phyloP scores from a whole-genome alignment of 495 filamentous ascomycete species.

The Podospora comata region DNA sequence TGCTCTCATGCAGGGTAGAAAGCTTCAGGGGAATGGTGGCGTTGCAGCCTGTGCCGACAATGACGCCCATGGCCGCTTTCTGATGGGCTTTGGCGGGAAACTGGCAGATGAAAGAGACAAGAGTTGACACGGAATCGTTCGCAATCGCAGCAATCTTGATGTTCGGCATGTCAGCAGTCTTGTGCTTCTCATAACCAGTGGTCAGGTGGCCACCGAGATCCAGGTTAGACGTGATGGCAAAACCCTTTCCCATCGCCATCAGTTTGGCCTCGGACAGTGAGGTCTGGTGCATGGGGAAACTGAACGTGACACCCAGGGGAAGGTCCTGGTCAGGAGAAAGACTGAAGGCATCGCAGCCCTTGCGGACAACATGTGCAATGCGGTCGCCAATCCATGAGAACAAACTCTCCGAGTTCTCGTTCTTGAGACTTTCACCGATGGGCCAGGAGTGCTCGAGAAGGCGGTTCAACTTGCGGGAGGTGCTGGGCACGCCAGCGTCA shows the following conservation, averaged over 20 bases:
- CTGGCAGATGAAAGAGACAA: constrained; percentile 71
- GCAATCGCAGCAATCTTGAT: constrained; percentile 73
- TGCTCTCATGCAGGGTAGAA: constrained; percentile 59
- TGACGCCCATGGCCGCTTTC: constrained; percentile 72
- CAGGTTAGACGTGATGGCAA: constrained; percentile 68
- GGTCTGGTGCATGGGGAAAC: constrained; percentile 79
- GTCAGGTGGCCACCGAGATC: constrained; percentile 68
- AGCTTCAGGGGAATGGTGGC: constrained; percentile 73
- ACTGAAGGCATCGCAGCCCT: constrained; percentile 36
- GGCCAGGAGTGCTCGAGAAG: constrained; percentile 71
- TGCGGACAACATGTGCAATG: constrained; percentile 66
- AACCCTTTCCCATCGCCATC: constrained; percentile 88
- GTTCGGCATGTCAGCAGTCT: constrained; percentile 53
- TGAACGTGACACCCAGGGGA: constrained; percentile 79
- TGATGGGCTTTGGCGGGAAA: constrained; percentile 34
- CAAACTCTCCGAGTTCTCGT: constrained; percentile 67
- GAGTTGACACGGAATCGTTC: constrained; percentile 77
- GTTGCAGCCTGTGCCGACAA: constrained; percentile 81
- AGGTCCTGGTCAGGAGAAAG: constrained; percentile 44
- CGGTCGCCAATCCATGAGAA: constrained; percentile 78
- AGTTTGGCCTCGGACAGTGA: constrained; percentile 71
- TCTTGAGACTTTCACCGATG: constrained; percentile 75
- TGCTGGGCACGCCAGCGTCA: not conserved
- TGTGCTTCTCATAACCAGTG: constrained; percentile 60
- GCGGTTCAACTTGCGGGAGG: constrained; percentile 28